Conservation (phyloP, 257 asterid species). For the Salvia rosmarinus region DNA sequence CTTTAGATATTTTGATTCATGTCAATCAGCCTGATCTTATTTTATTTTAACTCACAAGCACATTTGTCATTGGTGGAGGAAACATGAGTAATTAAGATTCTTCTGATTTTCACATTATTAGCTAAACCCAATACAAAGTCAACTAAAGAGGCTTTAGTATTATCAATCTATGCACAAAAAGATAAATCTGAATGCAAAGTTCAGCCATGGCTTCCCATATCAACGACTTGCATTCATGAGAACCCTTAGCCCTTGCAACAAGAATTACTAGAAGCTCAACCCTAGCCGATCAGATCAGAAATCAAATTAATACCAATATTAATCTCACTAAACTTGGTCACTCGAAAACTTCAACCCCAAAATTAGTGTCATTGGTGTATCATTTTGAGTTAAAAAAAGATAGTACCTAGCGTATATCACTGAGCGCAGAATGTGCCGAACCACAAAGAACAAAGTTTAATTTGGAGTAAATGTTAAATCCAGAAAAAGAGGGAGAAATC, state of each 20-base stretch:
- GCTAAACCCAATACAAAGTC: background rate
- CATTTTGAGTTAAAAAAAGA: background rate
- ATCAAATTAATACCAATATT: background rate
- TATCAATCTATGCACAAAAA: background rate
- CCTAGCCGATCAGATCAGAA: background rate
- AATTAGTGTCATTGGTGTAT: background rate
- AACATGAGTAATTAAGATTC: background rate
- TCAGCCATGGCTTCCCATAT: constrained; percentile 11
- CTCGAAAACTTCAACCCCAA: background rate
- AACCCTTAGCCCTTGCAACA: background rate
- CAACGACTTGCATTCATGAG: background rate
- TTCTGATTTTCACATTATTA: background rate
- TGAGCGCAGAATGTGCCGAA: no score
- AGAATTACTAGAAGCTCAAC: no score
- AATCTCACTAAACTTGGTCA: background rate
- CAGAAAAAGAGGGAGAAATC: background rate
- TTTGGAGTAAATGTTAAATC: no score
- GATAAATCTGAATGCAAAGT: background rate
- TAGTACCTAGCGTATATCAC: no score
- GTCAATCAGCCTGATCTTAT: no score
- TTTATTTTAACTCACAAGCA: background rate
- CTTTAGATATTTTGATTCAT: no score
- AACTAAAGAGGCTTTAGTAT: background rate
- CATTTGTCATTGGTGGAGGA: background rate
- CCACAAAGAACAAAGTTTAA: background rate